Base-by-base conservation (phyloP, 1,284 basidiomycete genomes). In the Puccinia sorghi region DNA sequence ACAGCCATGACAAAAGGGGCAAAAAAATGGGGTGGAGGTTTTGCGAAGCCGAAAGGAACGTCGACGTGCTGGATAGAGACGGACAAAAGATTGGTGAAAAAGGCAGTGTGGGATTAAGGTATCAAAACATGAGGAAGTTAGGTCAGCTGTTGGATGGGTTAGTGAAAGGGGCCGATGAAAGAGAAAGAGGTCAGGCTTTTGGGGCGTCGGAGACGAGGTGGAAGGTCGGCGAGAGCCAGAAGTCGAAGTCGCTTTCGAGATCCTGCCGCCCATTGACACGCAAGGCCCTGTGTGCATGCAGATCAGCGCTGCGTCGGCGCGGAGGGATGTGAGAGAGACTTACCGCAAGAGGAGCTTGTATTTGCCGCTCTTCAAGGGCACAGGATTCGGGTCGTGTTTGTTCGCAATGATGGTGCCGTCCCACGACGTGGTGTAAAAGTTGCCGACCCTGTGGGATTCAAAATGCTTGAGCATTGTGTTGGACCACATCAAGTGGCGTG, bases 311-410 rank as follows among this genome's bases (percentile, higher is more conserved):
- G 61, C 8, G 43, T 7, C n/a, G 61, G 32, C 32, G 32, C 32
- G 4, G 2, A 4, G 4, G 32, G 32, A 32, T 32, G 32, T 3
- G 13, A n/a, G 3, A n/a, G 50, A 1, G 9, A 43, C 52, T 12
- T 25, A 71, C 69, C 69, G 39, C 27, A 71, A 25, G 3, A 71
- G 39, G 8, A 71, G 25, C 39, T 54, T 71, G 20, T 71, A 71
- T 12, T 41, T 54, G n/a, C 50, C 69, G 57, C 25, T 57, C 57
- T 52, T 52, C 27, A 69, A 57, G 69, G 52, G 32, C 12, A 43
- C 12, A 12, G 20, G 52, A 9, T 39, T 43, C 39, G 39, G 7
- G n/a, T 56, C 2, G 25, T 1, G 27, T 15, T 2, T 15, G 8
- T n/a, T 11, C n/a, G 52, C 43, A 17, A 43, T 22, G 9, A 57